Conservation (phyloP, 495 filamentous ascomycete genomes). For the Trichoderma virens region DNA sequence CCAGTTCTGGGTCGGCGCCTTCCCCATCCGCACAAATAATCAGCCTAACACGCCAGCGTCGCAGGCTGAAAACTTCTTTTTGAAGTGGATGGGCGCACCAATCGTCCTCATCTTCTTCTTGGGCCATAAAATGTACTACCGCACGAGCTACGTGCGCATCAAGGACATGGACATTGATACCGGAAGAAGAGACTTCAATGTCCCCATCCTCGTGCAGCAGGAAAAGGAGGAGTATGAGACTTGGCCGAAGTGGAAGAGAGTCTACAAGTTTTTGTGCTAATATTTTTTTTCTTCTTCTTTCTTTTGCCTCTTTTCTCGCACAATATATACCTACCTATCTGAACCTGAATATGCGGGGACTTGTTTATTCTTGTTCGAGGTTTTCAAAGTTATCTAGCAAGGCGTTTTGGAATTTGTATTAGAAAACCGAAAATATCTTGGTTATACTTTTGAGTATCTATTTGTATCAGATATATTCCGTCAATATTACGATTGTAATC, state of each 20-base stretch:
- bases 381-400: not conserved
- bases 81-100: slow-evolving; percentile 73
- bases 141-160: slow-evolving; percentile 56
- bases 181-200: slow-evolving; percentile 80
- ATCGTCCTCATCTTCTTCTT: slow-evolving; percentile 72
- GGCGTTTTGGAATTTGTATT: not conserved
- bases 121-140: slow-evolving; percentile 69
- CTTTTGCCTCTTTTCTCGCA: not conserved
- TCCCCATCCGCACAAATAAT: slow-evolving; percentile 54
- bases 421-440: too few relatives aligned
- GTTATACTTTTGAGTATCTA: not conserved
- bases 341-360: not conserved
- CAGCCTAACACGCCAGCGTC: slow-evolving; percentile 29
- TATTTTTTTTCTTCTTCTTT: not conserved
- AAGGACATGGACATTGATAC: slow-evolving; percentile 79
- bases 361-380: not conserved
- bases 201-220: slow-evolving; percentile 63
- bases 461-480: not conserved
- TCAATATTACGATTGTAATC: too few relatives aligned
- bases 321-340: too few relatives aligned
- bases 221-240: slow-evolving; percentile 61
- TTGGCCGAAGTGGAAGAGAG: slow-evolving; percentile 84
- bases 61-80: slow-evolving; percentile 61
- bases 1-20: slow-evolving; percentile 89
- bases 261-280: slow-evolving; percentile 49